Evolutionary conservation across 1,139 yeast genomes (phyloP).

Genomic region (Geotrichum bryndzae): DNA sequence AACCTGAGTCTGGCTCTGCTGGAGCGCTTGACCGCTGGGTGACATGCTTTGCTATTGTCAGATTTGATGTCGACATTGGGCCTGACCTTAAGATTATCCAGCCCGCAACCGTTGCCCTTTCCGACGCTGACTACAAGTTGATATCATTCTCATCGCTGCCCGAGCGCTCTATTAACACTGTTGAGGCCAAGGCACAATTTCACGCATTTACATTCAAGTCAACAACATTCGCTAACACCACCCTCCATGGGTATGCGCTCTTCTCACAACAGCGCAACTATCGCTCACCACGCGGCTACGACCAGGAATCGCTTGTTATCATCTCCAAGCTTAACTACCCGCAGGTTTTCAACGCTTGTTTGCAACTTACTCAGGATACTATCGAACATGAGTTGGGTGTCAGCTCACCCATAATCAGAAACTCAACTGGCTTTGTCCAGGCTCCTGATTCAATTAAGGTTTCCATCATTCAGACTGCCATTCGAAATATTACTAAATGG

Average conservation of each 20-base stretch:
- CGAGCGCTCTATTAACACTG: constrained; percentile 22
- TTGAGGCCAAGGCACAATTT: constrained; percentile 17
- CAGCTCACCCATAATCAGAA: neutral
- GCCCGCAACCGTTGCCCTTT: constrained; percentile 24
- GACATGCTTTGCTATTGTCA: constrained; percentile 30
- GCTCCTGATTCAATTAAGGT: neutral
- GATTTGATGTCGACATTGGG: constrained; percentile 34
- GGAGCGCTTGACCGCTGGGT: constrained; percentile 26
- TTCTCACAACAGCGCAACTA: constrained; percentile 25
- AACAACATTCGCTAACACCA: constrained; percentile 9
- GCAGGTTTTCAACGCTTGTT: constrained; percentile 24
- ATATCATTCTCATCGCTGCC: constrained; percentile 31
- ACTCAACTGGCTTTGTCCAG: neutral
- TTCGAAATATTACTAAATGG: constrained; percentile 28
- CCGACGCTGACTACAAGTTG: constrained; percentile 27
- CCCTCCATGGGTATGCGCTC: constrained; percentile 25
- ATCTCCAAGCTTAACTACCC: constrained; percentile 26
- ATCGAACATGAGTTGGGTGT: neutral
- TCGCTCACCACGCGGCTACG: constrained; percentile 25
- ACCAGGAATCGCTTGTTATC: constrained; percentile 30
- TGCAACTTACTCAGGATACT: constrained; percentile 13
- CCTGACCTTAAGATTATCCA: constrained; percentile 32
- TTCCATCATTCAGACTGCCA: constrained; percentile 28
- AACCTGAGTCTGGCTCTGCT: constrained; percentile 20
- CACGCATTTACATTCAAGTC: constrained; percentile 24